Conservation (phyloP, 768 basidiomycete species). For the Gloeophyllum trabeum region DNA sequence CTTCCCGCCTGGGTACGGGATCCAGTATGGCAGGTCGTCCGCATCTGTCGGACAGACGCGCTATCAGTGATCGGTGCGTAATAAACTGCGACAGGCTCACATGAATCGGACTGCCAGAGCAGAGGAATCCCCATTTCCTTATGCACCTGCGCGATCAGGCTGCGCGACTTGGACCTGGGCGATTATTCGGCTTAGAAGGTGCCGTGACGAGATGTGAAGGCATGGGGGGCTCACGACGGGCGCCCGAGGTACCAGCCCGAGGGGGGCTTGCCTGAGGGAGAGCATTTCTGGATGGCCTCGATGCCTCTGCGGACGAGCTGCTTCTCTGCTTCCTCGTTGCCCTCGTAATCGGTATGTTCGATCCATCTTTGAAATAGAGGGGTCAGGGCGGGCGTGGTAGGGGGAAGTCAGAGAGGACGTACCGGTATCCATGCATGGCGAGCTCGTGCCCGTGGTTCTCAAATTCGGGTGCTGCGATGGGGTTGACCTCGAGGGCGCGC, state of each 20-base stretch:
- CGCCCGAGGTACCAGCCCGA: constrained; percentile 4
- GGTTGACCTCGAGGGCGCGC: constrained; percentile 5
- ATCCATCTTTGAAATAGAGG: constrained; percentile 1
- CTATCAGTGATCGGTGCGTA: background rate
- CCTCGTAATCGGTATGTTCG: constrained; percentile 3
- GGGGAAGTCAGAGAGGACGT: background rate
- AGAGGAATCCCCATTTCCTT: constrained; percentile 4
- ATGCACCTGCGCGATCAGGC: constrained; percentile 6
- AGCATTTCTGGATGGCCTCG: background rate
- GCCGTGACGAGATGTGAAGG: background rate
- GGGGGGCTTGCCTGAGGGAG: constrained; percentile 5
- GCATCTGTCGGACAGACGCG: constrained; percentile 1
- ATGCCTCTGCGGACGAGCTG: constrained; percentile 1
- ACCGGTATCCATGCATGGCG: constrained; percentile 7
- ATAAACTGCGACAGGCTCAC: background rate
- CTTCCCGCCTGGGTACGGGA: constrained; percentile 4
- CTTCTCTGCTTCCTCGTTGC: constrained; percentile 4
- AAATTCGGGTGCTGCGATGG: constrained; percentile 3
- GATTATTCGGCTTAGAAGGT: background rate
- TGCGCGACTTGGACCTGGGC: constrained; percentile 1
- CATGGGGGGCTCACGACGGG: background rate
- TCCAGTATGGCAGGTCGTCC: constrained; percentile 7
- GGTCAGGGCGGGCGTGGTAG: background rate
- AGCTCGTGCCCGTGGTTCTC: constrained; percentile 6
- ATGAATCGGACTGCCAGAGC: constrained; percentile 6